Percentiles rank a stretch among this genome's conserved stretches.
These are phyloP conservation scores for Leccinellum luteum DNA, from an alignment of 768 basidiomycete species.

Conservation along the genomic window DNA sequence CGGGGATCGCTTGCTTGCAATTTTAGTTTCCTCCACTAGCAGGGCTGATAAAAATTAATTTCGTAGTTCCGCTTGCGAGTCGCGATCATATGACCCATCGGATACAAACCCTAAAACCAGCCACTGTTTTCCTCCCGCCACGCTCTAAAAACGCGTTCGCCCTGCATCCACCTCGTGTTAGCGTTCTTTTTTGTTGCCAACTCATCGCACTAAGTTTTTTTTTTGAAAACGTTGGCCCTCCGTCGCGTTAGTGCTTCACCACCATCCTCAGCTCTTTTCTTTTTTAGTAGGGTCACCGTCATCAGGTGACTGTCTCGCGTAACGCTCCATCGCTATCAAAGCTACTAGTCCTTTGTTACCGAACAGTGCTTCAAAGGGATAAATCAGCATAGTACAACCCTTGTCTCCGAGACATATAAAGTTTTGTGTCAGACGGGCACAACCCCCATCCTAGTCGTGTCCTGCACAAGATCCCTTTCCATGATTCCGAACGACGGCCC, in stretches of 20 bases:
- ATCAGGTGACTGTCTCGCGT: conserved; percentile 5
- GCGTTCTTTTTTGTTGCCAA: background rate
- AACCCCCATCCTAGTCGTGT: background rate
- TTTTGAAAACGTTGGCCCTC: background rate
- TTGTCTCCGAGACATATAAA: conserved; percentile 11
- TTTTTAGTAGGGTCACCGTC: background rate
- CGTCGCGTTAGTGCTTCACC: background rate
- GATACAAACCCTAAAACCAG: background rate
- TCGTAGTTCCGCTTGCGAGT: background rate
- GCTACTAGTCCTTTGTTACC: background rate
- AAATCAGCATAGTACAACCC: background rate
- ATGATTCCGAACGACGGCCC: conserved; percentile 8
- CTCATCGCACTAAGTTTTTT: background rate
- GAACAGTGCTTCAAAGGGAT: background rate
- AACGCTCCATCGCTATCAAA: background rate
- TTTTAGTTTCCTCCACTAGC: background rate
- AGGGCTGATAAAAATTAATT: background rate
- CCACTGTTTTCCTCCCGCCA: background rate
- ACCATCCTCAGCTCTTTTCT: background rate
- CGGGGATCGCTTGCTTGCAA: background rate
- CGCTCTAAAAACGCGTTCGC: conserved; percentile 5
- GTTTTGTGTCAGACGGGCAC: background rate
- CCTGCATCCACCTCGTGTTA: conserved; percentile 14
- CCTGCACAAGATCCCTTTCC: background rate
- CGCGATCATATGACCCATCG: background rate